Evolutionary conservation across 257 asterid genomes (phyloP).

Genomic region (Nicotiana noctiflora): DNA sequence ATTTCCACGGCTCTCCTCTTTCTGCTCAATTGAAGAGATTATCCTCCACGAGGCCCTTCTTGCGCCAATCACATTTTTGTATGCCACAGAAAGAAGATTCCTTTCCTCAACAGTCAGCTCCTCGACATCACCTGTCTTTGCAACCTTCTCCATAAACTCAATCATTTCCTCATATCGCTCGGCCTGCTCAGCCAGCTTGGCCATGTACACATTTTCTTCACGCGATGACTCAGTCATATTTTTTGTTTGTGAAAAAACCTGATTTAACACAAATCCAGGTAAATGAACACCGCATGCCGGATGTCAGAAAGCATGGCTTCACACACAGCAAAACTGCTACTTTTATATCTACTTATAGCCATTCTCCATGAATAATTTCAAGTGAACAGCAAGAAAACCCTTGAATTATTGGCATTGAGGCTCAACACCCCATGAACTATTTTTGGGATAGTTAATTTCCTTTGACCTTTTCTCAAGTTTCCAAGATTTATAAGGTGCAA

Average conservation of each 20-base stretch:
- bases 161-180: conserved; percentile 36
- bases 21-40: conserved; percentile 64
- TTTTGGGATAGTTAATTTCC: neutral
- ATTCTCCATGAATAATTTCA: neutral
- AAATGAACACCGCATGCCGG: neutral
- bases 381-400: neutral
- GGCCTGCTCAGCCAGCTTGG: no score
- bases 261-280: conserved; percentile 10
- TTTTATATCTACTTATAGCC: neutral
- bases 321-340: neutral
- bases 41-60: conserved; percentile 75
- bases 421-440: neutral
- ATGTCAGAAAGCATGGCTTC: neutral
- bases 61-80: conserved; percentile 65
- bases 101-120: no score
- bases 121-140: no score
- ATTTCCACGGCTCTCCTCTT: conserved; percentile 64
- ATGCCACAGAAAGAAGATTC: conserved; percentile 55
- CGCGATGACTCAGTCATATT: no score
- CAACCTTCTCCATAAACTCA: conserved; percentile 38
- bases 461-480: neutral
- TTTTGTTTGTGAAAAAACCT: conserved; percentile 8
- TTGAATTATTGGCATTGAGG: neutral
- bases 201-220: no score
- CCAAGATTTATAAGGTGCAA: neutral